Conservation (phyloP, 2,329 filamentous ascomycete genomes). For the Exutisphaerella laricina region DNA sequence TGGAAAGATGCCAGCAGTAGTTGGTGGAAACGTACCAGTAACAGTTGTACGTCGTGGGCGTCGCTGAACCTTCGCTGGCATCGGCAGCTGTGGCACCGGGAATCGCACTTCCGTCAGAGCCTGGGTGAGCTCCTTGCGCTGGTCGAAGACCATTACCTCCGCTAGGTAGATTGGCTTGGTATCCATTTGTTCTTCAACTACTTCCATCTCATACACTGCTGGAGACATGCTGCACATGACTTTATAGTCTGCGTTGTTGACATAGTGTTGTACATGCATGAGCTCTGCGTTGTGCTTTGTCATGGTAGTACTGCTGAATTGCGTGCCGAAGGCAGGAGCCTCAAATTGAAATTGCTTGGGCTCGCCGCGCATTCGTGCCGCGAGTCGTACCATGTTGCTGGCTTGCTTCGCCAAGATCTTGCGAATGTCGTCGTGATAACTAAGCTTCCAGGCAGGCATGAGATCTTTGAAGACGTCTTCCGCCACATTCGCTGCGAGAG, state of each 20-base stretch:
- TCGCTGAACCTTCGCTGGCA: neutral
- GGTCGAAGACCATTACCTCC: neutral
- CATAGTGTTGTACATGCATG: neutral
- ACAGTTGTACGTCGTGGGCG: conserved; percentile 41
- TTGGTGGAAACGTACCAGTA: too few relatives aligned
- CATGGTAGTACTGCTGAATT: conserved; percentile 1
- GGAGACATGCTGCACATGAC: neutral
- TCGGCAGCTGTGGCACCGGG: neutral
- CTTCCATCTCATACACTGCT: neutral
- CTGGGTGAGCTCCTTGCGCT: neutral
- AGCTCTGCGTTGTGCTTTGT: conserved; percentile 1
- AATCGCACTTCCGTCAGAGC: neutral
- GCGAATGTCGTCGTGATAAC: neutral
- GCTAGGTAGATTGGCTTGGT: neutral
- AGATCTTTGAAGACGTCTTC: conserved; percentile 7
- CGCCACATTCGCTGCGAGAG: neutral
- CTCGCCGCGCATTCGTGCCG: conserved; percentile 10
- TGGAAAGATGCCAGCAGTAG: too few relatives aligned
- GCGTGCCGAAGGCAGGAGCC: conserved; percentile 6
- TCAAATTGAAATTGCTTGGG: conserved; percentile 9
- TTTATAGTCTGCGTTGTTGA: neutral
- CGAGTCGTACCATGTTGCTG: conserved; percentile 9
- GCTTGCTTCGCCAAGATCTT: conserved; percentile 3
- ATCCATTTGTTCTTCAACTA: neutral
- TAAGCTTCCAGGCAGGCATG: conserved; percentile 2